Conservation (phyloP, 176 grass and related monocot species). For the Zea mays region DNA sequence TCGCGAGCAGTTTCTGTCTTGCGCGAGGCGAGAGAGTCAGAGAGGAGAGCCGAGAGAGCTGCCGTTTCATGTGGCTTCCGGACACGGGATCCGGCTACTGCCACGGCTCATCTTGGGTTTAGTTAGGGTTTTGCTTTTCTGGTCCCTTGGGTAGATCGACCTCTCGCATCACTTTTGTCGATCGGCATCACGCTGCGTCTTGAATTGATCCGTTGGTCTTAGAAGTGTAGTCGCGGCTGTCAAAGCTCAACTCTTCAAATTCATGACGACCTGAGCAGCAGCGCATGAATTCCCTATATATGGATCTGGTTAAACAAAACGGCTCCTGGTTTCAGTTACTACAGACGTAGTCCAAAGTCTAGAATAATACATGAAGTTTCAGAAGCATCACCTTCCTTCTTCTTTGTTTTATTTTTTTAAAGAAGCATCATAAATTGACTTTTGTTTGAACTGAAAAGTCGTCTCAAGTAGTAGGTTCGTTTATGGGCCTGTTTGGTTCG, state of each 20-base stretch:
- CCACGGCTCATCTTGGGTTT: slow-evolving; percentile 15
- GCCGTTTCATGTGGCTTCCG: not conserved
- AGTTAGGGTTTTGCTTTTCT: slow-evolving; percentile 25
- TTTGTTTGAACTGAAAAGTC: not conserved
- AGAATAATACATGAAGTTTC: not conserved
- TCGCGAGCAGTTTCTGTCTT: not conserved
- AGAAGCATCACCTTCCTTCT: not conserved
- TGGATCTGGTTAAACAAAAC: not conserved
- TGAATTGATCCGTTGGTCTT: not conserved
- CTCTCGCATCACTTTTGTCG: not conserved
- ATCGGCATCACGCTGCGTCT: not conserved
- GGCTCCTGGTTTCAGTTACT: not conserved
- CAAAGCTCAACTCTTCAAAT: not conserved
- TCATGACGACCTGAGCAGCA: not conserved
- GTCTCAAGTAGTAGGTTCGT: not conserved
- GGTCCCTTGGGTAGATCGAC: not conserved
- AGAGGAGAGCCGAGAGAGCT: not conserved
- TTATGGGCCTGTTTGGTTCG: too few species aligned
- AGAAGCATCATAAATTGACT: not conserved
- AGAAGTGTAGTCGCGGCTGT: not conserved
- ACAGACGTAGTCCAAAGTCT: not conserved
- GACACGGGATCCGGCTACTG: not conserved
- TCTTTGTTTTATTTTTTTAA: not conserved
- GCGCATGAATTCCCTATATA: not conserved
- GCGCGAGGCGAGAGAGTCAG: not conserved